Evolutionary conservation across 2,329 filamentous ascomycete species (phyloP), one percentile per base, ranked within the genome.

Genomic region (Penicillium sp.): DNA sequence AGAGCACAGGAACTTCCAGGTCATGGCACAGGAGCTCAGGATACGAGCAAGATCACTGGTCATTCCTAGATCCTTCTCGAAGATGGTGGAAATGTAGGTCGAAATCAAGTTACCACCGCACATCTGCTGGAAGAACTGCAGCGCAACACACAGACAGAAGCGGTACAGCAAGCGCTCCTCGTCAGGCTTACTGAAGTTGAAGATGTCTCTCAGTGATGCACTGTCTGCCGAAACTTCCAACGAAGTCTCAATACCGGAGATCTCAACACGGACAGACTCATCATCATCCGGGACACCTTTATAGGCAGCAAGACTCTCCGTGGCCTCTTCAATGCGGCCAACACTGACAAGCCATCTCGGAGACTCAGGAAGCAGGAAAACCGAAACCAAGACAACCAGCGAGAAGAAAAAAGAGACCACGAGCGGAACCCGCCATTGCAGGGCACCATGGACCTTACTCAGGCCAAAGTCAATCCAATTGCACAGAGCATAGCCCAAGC

Each of bases 1-100:
- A 14, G 78, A 81, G 22, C 79, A 81, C 16, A 84, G 66, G 66
- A 84, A 84, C 68, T 85, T 85, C 79, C 81, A 85, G 13, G 84
- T 85, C 43, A 81, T 52, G 79, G 82, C 82, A 33, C 79, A 81
- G 4, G 74, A 80, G 5, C 80, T 76, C 11, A 83, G 73, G 42
- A 81, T 66, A 8, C 51, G 43, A 13, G 46, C 51, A 51, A 65
- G 38, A 14, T 55, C 66, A 19, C 65, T 67, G 22, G 16, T n/a
- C 66, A 68, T 67, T 22, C 65, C 30, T 26, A 65, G 48, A 30
- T 65, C 59, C 6, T 60, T 25, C 26, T 65, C 43, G 37, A 65
- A 62, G 16, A 63, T 63, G 8, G 55, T 60, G 2, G 62, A 58
- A 4, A 53, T 52, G 30, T 65, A 65, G 1, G 55, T 52, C 0